phyloP scores from a whole-genome alignment of 257 asterid species.

The Solanum paucissectum region DNA sequence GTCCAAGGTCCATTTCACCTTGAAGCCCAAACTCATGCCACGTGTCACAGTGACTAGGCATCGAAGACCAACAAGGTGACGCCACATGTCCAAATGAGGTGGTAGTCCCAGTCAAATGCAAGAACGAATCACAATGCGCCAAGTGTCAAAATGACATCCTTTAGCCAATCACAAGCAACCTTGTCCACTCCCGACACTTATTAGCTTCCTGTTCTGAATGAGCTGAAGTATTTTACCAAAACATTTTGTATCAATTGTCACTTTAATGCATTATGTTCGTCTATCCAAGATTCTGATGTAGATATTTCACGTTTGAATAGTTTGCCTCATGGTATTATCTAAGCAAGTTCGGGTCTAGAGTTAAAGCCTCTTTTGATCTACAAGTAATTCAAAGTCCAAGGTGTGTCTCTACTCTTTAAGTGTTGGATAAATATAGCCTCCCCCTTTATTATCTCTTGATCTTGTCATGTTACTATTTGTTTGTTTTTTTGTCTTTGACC shows the following conservation, averaged over 20 bases:
- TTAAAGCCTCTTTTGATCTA: conserved; percentile 45
- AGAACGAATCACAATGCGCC: too few species aligned
- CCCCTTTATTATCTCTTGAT: neutral
- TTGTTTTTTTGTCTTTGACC: too few species aligned
- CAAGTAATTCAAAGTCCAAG: conserved; percentile 38
- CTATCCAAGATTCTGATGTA: conserved; percentile 23
- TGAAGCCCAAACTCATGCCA: too few species aligned
- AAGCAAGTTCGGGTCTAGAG: conserved; percentile 47
- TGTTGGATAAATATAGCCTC: neutral
- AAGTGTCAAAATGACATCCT: too few species aligned
- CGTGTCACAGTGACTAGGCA: too few species aligned
- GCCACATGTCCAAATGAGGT: too few species aligned
- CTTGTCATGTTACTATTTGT: too few species aligned
- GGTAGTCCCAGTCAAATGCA: too few species aligned
- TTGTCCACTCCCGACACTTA: too few species aligned
- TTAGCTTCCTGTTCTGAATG: neutral
- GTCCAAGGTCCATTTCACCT: too few species aligned
- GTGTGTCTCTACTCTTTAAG: conserved; percentile 5
- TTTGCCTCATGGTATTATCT: conserved; percentile 49
- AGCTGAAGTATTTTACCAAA: neutral
- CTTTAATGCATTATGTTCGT: neutral
- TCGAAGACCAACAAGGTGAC: too few species aligned
- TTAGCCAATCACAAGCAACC: too few species aligned
- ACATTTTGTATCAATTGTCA: neutral
- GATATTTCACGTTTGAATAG: conserved; percentile 18